Percentiles rank a stretch among this genome's conserved stretches.
Conservation (phyloP, 2,329 filamentous ascomycete genomes). For the Fusarium metavorans region DNA sequence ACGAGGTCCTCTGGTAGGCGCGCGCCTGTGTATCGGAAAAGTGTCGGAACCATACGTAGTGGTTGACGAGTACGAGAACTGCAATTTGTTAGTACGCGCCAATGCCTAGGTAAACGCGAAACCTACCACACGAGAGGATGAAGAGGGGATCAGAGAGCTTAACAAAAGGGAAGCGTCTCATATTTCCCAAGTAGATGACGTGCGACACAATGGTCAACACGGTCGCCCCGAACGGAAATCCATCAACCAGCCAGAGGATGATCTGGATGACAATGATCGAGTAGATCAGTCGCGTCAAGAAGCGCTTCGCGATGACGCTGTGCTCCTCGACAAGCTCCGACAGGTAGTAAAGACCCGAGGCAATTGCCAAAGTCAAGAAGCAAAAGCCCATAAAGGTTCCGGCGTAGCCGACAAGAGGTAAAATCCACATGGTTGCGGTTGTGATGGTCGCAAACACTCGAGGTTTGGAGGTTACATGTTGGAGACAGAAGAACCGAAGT, state of each 20-base stretch:
- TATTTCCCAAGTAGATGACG: conserved; percentile 88
- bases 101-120: rapidly evolving
- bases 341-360: conserved; percentile 98
- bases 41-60: conserved; percentile 95
- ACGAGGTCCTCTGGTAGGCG: conserved; percentile 69
- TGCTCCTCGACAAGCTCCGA: conserved; percentile 98
- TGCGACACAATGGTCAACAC: conserved; percentile 84
- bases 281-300: conserved; percentile 90
- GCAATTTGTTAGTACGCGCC: conserved; percentile 18
- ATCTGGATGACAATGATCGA: conserved; percentile 79
- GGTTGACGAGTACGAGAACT: conserved; percentile 88
- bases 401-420: conserved; percentile 90
- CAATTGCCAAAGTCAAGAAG: conserved; percentile 95
- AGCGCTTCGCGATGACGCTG: conserved; percentile 88
- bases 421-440: conserved; percentile 83
- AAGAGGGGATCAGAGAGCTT: conserved; percentile 91
- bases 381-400: conserved; percentile 90
- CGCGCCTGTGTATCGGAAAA: conserved; percentile 77
- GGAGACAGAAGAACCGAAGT: conserved; percentile 19
- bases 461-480: conserved; percentile 40
- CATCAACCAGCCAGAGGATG: conserved; percentile 82
- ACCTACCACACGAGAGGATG: conserved; percentile 81
- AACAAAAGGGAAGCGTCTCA: conserved; percentile 80
- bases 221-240: conserved; percentile 83
- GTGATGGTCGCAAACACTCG: conserved; percentile 21